Percentiles rank a stretch among this genome's conserved stretches.
Evolutionary conservation across 2,329 filamentous ascomycete genomes (phyloP).

Genomic region (Taxawa tesnikishii): DNA sequence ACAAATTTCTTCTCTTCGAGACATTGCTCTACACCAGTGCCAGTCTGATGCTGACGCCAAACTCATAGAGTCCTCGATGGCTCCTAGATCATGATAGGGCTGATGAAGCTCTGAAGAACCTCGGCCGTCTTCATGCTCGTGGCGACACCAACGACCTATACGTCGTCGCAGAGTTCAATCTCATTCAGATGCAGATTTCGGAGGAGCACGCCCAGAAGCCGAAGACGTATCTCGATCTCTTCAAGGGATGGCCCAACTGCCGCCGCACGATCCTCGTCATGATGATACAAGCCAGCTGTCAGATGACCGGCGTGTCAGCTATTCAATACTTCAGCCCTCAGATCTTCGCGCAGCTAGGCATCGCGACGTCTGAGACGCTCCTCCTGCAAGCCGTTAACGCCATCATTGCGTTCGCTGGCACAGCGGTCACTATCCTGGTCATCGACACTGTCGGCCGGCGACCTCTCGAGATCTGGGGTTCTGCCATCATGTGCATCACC

Average conservation of each 20-base stretch:
- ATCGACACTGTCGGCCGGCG: constrained; percentile 14
- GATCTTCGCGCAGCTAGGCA: constrained; percentile 14
- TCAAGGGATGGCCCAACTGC: constrained; percentile 12
- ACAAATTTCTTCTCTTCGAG: no score
- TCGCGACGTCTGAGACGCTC: constrained; percentile 10
- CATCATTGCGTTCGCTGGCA: constrained; percentile 12
- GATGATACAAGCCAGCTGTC: constrained; percentile 15
- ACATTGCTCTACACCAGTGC: not conserved
- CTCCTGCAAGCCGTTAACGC: constrained; percentile 12
- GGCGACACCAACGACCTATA: constrained; percentile 13
- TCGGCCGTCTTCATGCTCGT: constrained; percentile 12
- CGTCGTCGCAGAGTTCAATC: constrained; percentile 13
- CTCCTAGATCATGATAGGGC: constrained; percentile 11
- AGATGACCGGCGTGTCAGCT: constrained; percentile 18
- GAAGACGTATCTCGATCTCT: constrained; percentile 12
- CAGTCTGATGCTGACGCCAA: not conserved
- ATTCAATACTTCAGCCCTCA: constrained; percentile 17
- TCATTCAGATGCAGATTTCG: constrained; percentile 13
- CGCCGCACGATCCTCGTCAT: constrained; percentile 15
- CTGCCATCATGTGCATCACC: constrained; percentile 10
- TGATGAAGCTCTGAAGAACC: constrained; percentile 10
- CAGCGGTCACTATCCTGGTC: constrained; percentile 11
- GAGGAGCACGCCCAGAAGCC: constrained; percentile 12
- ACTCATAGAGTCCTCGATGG: constrained; percentile 11
- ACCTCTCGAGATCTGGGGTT: constrained; percentile 12